phyloP scores from a whole-genome alignment of 2,329 filamentous ascomycete species.

The Furcasterigmium sp. region DNA sequence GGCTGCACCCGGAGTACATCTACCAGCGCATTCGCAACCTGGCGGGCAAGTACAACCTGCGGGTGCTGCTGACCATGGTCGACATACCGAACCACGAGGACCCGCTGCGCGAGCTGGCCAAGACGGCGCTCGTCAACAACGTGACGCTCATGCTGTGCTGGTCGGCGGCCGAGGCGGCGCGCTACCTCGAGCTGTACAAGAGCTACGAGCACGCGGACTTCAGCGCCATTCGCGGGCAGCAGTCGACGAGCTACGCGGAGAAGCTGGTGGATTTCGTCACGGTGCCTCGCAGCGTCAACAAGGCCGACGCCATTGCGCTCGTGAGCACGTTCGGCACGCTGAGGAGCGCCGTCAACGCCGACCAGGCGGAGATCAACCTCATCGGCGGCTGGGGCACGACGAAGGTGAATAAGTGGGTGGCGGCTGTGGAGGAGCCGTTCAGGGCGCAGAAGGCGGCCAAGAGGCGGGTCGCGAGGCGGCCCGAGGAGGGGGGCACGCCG shows the following conservation, averaged over 20 bases:
- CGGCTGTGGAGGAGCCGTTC: slow-evolving; percentile 80
- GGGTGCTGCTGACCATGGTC: slow-evolving; percentile 83
- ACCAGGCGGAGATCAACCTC: slow-evolving; percentile 75
- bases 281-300: slow-evolving; percentile 83
- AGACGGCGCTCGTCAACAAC: slow-evolving; percentile 88
- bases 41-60: slow-evolving; percentile 79
- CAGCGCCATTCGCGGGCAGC: slow-evolving; percentile 77
- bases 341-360: slow-evolving; percentile 79
- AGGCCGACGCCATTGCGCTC: slow-evolving; percentile 85
- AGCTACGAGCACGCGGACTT: slow-evolving; percentile 82
- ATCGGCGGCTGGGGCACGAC: slow-evolving; percentile 94
- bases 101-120: slow-evolving; percentile 80
- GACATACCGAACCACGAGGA: slow-evolving; percentile 96
- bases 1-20: slow-evolving; percentile 95
- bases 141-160: slow-evolving; percentile 90
- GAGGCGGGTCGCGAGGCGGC: slow-evolving; percentile 17
- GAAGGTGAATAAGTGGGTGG: slow-evolving; percentile 85
- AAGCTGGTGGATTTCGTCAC: slow-evolving; percentile 91
- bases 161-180: slow-evolving; percentile 87
- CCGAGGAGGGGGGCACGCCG: slow-evolving; percentile 17
- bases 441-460: slow-evolving; percentile 66
- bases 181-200: slow-evolving; percentile 94
- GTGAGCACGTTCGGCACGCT: slow-evolving; percentile 91
- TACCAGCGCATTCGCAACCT: slow-evolving; percentile 86
- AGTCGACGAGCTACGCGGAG: slow-evolving; percentile 78